Evolutionary conservation across 2,329 filamentous ascomycete species (phyloP).

Genomic region (Trichophyton equinum): DNA sequence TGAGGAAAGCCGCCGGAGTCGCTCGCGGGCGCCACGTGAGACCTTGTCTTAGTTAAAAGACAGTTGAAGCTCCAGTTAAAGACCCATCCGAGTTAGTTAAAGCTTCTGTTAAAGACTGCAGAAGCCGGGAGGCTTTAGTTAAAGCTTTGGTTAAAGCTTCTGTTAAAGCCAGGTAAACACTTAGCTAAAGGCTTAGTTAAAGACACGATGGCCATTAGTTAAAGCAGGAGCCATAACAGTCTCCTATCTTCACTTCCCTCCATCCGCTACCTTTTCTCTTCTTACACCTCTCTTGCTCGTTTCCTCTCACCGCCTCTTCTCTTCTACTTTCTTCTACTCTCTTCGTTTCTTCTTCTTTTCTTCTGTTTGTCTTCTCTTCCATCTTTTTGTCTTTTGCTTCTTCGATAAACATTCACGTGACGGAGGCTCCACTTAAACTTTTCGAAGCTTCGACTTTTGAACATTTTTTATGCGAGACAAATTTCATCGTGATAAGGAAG

Average conservation of each 20-base stretch:
- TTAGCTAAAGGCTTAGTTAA: not conserved
- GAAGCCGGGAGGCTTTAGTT: not conserved
- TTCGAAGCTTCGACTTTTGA: not conserved
- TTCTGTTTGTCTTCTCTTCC: not conserved
- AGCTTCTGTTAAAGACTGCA: not conserved
- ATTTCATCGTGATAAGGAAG: not conserved
- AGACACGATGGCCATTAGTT: no score
- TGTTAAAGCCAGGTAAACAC: not conserved
- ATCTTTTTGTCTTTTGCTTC: no score
- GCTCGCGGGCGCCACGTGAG: not conserved
- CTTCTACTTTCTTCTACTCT: not conserved
- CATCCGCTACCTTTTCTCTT: no score
- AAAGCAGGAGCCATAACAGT: no score
- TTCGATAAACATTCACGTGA: not conserved
- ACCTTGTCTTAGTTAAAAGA: not conserved
- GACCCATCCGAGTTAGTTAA: not conserved
- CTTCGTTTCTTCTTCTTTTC: not conserved
- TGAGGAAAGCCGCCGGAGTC: not conserved
- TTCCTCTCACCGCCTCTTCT: not conserved
- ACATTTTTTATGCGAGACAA: not conserved
- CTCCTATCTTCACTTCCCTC: no score
- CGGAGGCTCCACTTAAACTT: not conserved
- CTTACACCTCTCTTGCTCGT: no score
- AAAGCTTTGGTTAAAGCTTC: not conserved
- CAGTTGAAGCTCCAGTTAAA: not conserved